Conservation (phyloP, 176 grass and related monocot species). For the Elymus sibiricus region DNA sequence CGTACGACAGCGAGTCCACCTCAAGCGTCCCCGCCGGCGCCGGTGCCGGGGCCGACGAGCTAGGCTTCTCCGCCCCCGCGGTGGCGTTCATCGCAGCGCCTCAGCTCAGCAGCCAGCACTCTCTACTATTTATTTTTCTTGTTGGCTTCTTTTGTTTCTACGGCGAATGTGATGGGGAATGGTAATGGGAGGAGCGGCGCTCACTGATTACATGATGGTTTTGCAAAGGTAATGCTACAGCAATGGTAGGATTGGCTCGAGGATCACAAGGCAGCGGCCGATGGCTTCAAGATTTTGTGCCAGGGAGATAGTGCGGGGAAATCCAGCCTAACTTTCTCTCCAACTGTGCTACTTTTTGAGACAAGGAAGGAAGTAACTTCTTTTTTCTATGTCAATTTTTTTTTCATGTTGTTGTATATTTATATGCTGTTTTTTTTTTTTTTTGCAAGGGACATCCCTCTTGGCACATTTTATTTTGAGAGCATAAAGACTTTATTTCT, state of each 20-base stretch:
- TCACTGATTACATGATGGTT: slow-evolving; percentile 82
- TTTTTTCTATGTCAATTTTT: too few relatives aligned
- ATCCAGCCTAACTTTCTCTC: too few relatives aligned
- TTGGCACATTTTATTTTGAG: too few relatives aligned
- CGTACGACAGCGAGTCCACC: slow-evolving; percentile 83
- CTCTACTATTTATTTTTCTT: slow-evolving; percentile 4
- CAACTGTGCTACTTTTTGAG: too few relatives aligned
- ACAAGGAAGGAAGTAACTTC: too few relatives aligned
- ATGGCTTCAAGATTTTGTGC: too few relatives aligned
- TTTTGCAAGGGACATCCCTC: too few relatives aligned
- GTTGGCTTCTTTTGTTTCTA: slow-evolving; percentile 17
- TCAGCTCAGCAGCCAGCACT: neutral
- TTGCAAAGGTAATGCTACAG: slow-evolving; percentile 62
- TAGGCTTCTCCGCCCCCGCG: slow-evolving; percentile 32
- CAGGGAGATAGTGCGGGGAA: too few relatives aligned
- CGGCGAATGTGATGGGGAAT: neutral
- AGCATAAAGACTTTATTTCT: too few relatives aligned
- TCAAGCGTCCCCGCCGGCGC: slow-evolving; percentile 78
- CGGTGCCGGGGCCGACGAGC: slow-evolving; percentile 58
- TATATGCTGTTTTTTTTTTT: too few relatives aligned
- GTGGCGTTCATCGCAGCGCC: slow-evolving; percentile 8
- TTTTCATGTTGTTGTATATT: too few relatives aligned
- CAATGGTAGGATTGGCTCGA: slow-evolving; percentile 20
- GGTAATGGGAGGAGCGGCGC: neutral
- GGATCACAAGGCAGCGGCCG: too few relatives aligned